Base-by-base conservation (phyloP, 371 early-diverging fungal species). In the Dinochytrium kinnereticum region DNA sequence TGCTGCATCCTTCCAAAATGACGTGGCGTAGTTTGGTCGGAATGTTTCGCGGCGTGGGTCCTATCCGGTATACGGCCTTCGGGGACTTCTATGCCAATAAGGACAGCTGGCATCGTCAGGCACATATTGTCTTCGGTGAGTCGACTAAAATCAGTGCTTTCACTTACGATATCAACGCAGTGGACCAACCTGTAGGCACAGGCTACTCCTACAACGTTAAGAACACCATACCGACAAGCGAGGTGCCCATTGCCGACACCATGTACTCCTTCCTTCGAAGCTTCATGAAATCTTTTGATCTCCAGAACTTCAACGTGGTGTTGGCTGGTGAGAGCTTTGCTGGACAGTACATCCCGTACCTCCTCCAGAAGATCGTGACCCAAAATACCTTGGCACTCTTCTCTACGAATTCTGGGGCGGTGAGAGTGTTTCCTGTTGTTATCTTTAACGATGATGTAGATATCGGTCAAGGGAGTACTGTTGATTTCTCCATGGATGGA, bases 301-400 rank as follows among this genome's bases (percentile, higher is more conserved):
- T 36, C 33, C 10, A 13, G 33, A 3, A 61, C 3, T 31, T 61
- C 36, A 31, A 33, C 36, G 64, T 61, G 10, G 64, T 61, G 64
- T 7, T 61, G 2, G 64, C 64, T 10, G 64, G 64, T 7, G 64
- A 61, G 24, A 31, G 33, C 34, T 61, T 61, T 34, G 64, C 64
- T 31, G 64, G 64, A 24, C 64, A 61, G 34, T 61, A 61, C 64
- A 15, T 61, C 3, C 64, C 64, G 24, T 61, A 36, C 34, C 24
- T 61, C 33, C 5, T 38, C 13, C 7, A 36, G 64, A 38, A 33
- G 34, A 38, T 61, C 17, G 7, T 31, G 24, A 21, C 3, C 33
- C 36, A 31, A 28, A 61, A 61, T 28, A 2, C 34, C 2, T 7
- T 61, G 7, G 64, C 64, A 13, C 10, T 31, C 13, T 61, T 61